phyloP scores from a whole-genome alignment of 176 grass and related monocot species.

The Carex scoparia region DNA sequence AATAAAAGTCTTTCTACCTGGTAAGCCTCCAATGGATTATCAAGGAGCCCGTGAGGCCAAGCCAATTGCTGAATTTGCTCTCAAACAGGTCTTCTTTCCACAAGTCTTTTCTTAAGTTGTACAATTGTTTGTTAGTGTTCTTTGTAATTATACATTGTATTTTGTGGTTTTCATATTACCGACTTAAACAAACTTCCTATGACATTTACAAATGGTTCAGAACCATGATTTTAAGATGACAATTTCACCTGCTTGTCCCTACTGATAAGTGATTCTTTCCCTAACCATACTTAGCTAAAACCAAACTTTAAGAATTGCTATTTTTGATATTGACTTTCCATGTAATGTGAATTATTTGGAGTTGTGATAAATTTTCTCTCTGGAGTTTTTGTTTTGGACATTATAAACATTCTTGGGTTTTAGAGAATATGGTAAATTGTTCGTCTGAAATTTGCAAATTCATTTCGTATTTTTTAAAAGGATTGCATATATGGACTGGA shows the following conservation, averaged over 20 bases:
- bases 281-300: neutral
- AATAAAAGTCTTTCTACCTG: constrained; percentile 90
- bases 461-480: neutral
- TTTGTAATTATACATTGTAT: neutral
- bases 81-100: constrained; percentile 54
- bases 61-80: constrained; percentile 84
- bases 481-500: neutral
- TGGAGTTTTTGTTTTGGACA: neutral
- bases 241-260: neutral
- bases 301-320: neutral
- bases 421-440: neutral
- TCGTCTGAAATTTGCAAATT: neutral
- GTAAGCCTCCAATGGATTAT: constrained; percentile 94
- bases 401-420: neutral
- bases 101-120: constrained; percentile 8
- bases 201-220: neutral
- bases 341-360: neutral
- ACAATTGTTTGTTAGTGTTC: constrained; percentile 2
- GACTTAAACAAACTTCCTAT: neutral
- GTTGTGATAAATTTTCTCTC: neutral
- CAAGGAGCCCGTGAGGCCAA: constrained; percentile 91
- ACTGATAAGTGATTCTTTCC: neutral
- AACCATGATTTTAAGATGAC: neutral
- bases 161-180: neutral
- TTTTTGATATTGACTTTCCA: neutral